Base-by-base conservation (phyloP, 2,329 filamentous ascomycete species). In the Colletotrichum musicola region DNA sequence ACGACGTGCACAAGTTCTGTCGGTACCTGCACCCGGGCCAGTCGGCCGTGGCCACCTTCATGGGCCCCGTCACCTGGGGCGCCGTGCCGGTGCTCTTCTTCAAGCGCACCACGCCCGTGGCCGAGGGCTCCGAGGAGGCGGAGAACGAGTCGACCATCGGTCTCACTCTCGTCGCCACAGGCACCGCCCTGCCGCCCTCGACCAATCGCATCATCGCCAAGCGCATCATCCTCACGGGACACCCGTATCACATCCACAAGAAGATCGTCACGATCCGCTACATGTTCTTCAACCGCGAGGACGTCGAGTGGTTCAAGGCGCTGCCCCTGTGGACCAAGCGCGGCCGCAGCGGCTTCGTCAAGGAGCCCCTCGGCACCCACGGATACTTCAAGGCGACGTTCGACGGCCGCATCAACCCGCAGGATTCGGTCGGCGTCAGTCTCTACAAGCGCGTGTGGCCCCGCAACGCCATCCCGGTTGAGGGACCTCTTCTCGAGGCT, bases 301-400 rank as follows among this genome's bases (percentile, higher is more conserved):
- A 99, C 73, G 93, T 99, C 38, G 90, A 93, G 73, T 99, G 96
- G 95, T 99, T 98, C 88, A 97, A 97, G 84, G 95, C 95, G 1
- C 80, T 99, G 77, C 95, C 96, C 69, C 82, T 99, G 71, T 99
- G 95, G 95, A 99, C 96, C 5, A 93, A 90, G 83, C 84, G 95
- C 35, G 96, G 96, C 6, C 86, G 96, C 71, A 93, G 90, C 73
- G 96, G 96, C 9, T 98, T 91, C 79, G 90, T 99, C 84, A 98
- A 98, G 85, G 96, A 99, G 84, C 88, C 92, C 66, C 83, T 99
- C 57, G 96, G 96, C 74, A 99, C 96, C 42, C 96, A 99, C 80
- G 96, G 96, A n/a, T 99, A 99, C 84, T 98, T 98, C 88, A 99
- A 99, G 86, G 96, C 96, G 13, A 98, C 92, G 2, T 99, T 99